Evolutionary conservation across 306 rosid species (phyloP).

Genomic region (Luffa acutangula): DNA sequence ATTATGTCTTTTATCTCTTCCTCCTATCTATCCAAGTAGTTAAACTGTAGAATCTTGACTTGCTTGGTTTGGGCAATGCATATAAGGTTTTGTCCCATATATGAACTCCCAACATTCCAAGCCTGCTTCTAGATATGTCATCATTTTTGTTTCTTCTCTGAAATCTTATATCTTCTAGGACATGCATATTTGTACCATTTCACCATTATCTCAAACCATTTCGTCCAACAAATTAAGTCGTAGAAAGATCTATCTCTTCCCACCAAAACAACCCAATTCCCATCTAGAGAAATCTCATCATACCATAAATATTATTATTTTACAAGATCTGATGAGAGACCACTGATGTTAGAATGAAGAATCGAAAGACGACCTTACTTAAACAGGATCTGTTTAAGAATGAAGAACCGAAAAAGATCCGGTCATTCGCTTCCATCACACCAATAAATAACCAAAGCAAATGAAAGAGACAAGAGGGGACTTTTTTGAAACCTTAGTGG

Average conservation of each 20-base stretch:
- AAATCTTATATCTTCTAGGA: not conserved
- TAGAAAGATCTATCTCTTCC: not conserved
- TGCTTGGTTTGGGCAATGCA: not conserved
- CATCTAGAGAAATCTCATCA: not conserved
- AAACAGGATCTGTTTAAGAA: not conserved
- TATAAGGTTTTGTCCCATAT: not conserved
- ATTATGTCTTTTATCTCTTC: not conserved
- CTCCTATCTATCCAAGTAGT: not conserved
- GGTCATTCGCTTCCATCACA: not conserved
- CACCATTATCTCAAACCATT: not conserved
- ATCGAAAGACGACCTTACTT: not conserved
- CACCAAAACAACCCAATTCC: not conserved
- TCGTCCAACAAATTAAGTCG: not conserved
- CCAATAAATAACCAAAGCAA: not conserved
- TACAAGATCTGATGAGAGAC: not conserved
- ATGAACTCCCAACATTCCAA: not conserved
- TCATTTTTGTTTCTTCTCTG: not conserved
- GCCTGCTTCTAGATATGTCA: not conserved
- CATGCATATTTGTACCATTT: not conserved
- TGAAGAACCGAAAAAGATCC: not conserved
- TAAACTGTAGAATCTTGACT: constrained; percentile 1
- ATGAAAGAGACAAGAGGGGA: constrained; percentile 1
- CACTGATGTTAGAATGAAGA: not conserved
- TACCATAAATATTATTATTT: not conserved
- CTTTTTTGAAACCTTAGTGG: not conserved